phyloP scores from a whole-genome alignment of 768 basidiomycete genomes.

The Daedaleopsis nitida region DNA sequence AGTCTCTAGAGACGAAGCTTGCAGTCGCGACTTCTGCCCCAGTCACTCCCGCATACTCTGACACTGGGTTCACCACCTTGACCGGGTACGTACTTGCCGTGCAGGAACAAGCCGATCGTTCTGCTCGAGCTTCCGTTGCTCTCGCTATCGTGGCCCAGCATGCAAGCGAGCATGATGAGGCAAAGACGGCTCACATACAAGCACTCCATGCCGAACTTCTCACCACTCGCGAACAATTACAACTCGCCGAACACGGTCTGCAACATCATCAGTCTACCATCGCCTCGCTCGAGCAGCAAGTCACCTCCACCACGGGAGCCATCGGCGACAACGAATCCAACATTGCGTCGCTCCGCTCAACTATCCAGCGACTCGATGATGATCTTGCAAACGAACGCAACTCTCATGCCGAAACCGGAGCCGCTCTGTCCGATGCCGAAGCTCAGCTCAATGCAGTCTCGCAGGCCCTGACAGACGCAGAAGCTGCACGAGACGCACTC shows the following conservation, averaged over 20 bases:
- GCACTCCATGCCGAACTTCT: conserved; percentile 5
- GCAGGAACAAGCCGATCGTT: conserved; percentile 11
- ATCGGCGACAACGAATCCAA: conserved; percentile 18
- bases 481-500: conserved; percentile 68
- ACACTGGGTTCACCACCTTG: conserved; percentile 20
- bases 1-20: conserved; percentile 58
- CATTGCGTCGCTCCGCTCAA: conserved; percentile 18
- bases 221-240: neutral
- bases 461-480: conserved; percentile 53
- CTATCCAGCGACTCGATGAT: conserved; percentile 20
- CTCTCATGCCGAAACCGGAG: conserved; percentile 25
- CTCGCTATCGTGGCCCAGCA: conserved; percentile 21
- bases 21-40: conserved; percentile 25
- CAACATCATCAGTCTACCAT: conserved; percentile 7
- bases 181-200: neutral
- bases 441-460: conserved; percentile 46
- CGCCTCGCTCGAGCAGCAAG: conserved; percentile 6
- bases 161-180: neutral
- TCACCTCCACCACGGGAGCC: conserved; percentile 12
- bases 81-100: conserved; percentile 16
- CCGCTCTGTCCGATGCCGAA: conserved; percentile 43
- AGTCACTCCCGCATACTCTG: conserved; percentile 6
- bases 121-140: conserved; percentile 10
- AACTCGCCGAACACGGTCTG: neutral
- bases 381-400: conserved; percentile 21